Base-by-base conservation (phyloP, 2,329 filamentous ascomycete species). In the Hypoxylon sp. region DNA sequence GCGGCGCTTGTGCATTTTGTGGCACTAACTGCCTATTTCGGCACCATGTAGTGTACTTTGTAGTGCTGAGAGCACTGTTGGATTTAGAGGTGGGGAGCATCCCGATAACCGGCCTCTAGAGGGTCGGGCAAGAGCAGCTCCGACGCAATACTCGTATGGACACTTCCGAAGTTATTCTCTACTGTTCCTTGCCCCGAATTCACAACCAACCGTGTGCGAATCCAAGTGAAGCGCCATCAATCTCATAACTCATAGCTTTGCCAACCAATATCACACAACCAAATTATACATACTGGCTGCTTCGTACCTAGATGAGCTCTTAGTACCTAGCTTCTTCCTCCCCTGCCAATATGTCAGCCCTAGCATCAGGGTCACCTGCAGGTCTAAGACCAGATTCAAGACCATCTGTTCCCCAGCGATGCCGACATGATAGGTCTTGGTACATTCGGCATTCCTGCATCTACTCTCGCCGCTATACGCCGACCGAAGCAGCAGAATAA, bases 381-480 rank as follows among this genome's bases (percentile, higher is more conserved):
- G 62, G 48, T 50, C 48, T 33, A 61, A 57, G 52, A 53, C 52
- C 46, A 30, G 7, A 54, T 64, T 36, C 36, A 44, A 55, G 54
- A 59, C 44, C 54, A 30, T 22, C 28, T 61, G 38, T 18, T 53
- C 42, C 14, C 38, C 36, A 32, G 26, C 28, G 32, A 45, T 45
- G 36, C 49, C 42, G 44, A 45, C 4, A 50, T 40, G 61, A 64
- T 36, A 53, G 52, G 22, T 44, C 45, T 50, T 33, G 22, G 40
- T 44, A 26, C 18, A 46, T 32, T 33, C 14, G n/a, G 30, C 30
- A 18, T 46, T 11, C 38, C 12, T 24, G 1, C 30, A 16, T 4
- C 30, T 7, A 28, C 22, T 20, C 9, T 32, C n/a, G 12, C 38
- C 11, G 24, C 38, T n/a, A 6, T 22, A 14, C 16, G 22, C 14